A percentile compares a stretch with the other conserved stretches of the same genome.
These are phyloP conservation scores for Colletotrichum sp. DNA, from an alignment of 2,329 filamentous ascomycete species.

Conservation along the genomic window DNA sequence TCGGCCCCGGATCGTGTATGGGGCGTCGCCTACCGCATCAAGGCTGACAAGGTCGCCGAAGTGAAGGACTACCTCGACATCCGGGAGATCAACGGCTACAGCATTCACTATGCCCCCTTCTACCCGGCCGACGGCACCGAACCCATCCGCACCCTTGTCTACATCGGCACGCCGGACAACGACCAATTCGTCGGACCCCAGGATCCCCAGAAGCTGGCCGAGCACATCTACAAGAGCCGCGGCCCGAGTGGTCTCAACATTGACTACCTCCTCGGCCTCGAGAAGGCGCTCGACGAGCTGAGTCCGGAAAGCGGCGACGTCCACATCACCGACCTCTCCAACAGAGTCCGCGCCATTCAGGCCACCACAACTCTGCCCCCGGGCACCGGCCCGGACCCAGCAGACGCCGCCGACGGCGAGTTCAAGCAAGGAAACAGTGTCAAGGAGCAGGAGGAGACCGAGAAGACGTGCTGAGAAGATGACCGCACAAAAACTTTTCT, in stretches of 20 bases:
- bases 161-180: slow-evolving; percentile 93
- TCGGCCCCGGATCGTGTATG: slow-evolving; percentile 73
- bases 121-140: slow-evolving; percentile 58
- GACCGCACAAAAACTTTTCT: background rate
- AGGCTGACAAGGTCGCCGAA: slow-evolving; percentile 72
- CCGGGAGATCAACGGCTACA: slow-evolving; percentile 96
- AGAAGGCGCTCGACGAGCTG: slow-evolving; percentile 74
- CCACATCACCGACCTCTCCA: slow-evolving; percentile 84
- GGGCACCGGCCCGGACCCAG: background rate
- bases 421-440: slow-evolving; percentile 29
- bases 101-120: slow-evolving; percentile 89
- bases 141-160: slow-evolving; percentile 71
- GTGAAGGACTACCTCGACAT: slow-evolving; percentile 93
- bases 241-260: slow-evolving; percentile 90
- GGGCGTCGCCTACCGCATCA: slow-evolving; percentile 92
- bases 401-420: slow-evolving; percentile 9
- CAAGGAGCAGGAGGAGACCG: slow-evolving; percentile 63
- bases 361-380: slow-evolving; percentile 14
- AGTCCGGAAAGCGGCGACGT: slow-evolving; percentile 79
- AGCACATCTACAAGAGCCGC: slow-evolving; percentile 76
- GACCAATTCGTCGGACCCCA: slow-evolving; percentile 90
- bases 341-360: slow-evolving; percentile 70
- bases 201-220: slow-evolving; percentile 77
- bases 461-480: slow-evolving; percentile 42
- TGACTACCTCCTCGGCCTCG: slow-evolving; percentile 86